Base-by-base conservation (phyloP, 306 rosid genomes). In the Ceratonia siliqua region DNA sequence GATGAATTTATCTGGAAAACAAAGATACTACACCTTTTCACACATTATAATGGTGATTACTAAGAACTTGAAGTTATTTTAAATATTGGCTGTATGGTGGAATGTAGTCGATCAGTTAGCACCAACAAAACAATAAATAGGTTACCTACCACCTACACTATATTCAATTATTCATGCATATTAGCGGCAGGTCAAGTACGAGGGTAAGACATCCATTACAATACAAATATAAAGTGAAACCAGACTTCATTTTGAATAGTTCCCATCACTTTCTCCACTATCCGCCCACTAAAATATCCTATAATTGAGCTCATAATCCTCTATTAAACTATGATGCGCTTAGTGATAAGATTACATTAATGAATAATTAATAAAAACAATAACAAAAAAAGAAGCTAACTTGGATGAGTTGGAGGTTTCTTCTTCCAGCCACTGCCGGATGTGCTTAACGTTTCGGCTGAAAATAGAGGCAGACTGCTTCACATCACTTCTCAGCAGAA, bases 391-490 rank as follows among this genome's bases (percentile, higher is more conserved):
- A 3, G 49, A 3, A 7, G 1, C 75, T 64, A 0, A 82, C 87
- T 82, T 86, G 77, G 89, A 56, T 21, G 83, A 43, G 55, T 54
- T n/a, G 15, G 87, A 82, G 32, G 85, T 57, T 83, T 86, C 89
- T 86, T 83, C 78, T 74, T 86, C 85, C 27, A 86, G 89, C 87
- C 89, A 83, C 6, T 76, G 12, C 45, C 87, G 89, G 39, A 86
- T 74, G 52, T 86, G 87, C 64, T 82, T 86, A 25, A 82, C 82
- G 68, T 86, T 86, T 25, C 84, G 79, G 62, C 62, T 48, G 79
- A 86, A 82, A 5, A 77, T 41, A 14, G 81, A 22, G 0, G 87
- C 87, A 3, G 89, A 86, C 72, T 86, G 80, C 25, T 74, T 86
- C 18, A 86, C 89, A 48, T 86, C 89, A 57, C 89, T 86, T 78